A percentile compares a stretch with the other conserved stretches of the same genome.
phyloP scores from a whole-genome alignment of 768 basidiomycete species.

The Lentinula edodes region DNA sequence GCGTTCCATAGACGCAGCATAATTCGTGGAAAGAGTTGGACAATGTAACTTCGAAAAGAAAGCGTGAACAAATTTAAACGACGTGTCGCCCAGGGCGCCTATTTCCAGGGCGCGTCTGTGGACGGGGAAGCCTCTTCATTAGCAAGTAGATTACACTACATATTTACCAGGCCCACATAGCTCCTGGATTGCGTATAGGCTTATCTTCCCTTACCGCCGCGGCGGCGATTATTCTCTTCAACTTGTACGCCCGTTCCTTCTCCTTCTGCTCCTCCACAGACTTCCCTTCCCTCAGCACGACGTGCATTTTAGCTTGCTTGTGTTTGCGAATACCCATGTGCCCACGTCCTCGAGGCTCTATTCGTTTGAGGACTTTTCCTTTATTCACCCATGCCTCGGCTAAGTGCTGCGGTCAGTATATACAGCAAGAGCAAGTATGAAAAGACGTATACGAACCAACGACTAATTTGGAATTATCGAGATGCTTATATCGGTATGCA shows the following conservation, averaged over 20 bases:
- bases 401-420: conserved; percentile 22
- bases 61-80: not conserved
- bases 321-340: conserved; percentile 74
- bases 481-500: conserved; percentile 69
- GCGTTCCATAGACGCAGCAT: conserved; percentile 45
- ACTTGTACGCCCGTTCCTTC: conserved; percentile 56
- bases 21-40: conserved; percentile 23
- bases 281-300: conserved; percentile 78
- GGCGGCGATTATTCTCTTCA: conserved; percentile 77
- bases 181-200: conserved; percentile 68
- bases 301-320: conserved; percentile 67
- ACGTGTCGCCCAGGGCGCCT: conserved; percentile 16
- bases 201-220: conserved; percentile 74
- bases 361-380: conserved; percentile 56
- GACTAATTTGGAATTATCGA: conserved; percentile 67
- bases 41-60: not conserved
- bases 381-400: conserved; percentile 96
- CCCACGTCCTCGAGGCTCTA: conserved; percentile 83
- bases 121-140: not conserved
- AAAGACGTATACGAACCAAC: conserved; percentile 53
- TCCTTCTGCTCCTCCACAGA: conserved; percentile 63
- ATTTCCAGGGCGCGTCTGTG: not conserved
- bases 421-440: not conserved
- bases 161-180: conserved; percentile 74
- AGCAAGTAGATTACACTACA: not conserved